These are phyloP conservation scores for Avena sativa DNA, from an alignment of 176 grass and related monocot genomes.

Conservation along the genomic window DNA sequence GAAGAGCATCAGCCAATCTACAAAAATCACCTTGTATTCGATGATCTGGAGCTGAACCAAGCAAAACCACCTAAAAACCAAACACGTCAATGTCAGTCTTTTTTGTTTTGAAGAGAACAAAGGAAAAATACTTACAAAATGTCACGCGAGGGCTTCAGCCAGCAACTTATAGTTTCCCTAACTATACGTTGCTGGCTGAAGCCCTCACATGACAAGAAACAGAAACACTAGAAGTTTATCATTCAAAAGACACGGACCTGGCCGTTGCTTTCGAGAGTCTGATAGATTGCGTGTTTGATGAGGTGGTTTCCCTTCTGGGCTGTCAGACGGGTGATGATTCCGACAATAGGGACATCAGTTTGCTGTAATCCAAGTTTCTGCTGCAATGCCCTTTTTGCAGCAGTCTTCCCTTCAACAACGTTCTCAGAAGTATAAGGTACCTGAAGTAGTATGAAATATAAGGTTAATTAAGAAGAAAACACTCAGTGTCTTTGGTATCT, in stretches of 20 bases:
- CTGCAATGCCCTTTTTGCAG: slow-evolving; percentile 85
- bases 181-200: no score
- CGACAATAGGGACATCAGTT: slow-evolving; percentile 76
- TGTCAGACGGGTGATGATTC: slow-evolving; percentile 87
- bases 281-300: slow-evolving; percentile 83
- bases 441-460: slow-evolving; percentile 42
- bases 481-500: not conserved
- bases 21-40: slow-evolving; percentile 81
- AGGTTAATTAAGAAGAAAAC: slow-evolving; percentile 22
- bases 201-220: not conserved
- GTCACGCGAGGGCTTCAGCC: no score
- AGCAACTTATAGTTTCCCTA: no score
- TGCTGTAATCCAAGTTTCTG: slow-evolving; percentile 75
- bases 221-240: not conserved
- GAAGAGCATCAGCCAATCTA: slow-evolving; percentile 68
- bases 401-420: slow-evolving; percentile 81
- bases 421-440: slow-evolving; percentile 81
- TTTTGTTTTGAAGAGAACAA: not conserved
- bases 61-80: slow-evolving; percentile 79
- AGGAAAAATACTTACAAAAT: not conserved
- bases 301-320: slow-evolving; percentile 98
- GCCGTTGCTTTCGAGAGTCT: slow-evolving; percentile 71
- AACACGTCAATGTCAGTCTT: slow-evolving; percentile 1
- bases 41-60: slow-evolving; percentile 84
- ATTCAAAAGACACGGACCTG: slow-evolving; percentile 66